Conservation (phyloP, 371 early-diverging fungal species). For the Entomophthora muscae region DNA sequence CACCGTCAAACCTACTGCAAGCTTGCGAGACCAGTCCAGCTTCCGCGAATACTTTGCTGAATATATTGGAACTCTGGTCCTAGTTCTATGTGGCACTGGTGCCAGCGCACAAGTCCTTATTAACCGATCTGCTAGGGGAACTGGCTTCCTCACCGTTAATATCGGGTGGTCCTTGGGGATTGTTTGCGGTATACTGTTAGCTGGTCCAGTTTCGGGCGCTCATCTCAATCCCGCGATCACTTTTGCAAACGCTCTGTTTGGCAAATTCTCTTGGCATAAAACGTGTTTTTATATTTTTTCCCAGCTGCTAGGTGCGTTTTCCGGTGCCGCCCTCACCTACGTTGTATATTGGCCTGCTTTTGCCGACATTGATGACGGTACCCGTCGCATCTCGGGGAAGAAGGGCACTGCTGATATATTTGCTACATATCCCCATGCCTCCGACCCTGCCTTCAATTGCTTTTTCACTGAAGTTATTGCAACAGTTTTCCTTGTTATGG, state of each 20-base stretch:
- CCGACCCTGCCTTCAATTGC: slow-evolving; percentile 33
- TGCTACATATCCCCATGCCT: slow-evolving; percentile 36
- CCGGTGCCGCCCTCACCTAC: slow-evolving; percentile 42
- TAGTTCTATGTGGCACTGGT: slow-evolving; percentile 47
- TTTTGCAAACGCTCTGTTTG: slow-evolving; percentile 41
- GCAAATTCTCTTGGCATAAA: slow-evolving; percentile 41
- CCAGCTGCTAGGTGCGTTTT: slow-evolving; percentile 47
- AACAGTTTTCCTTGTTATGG: slow-evolving; percentile 46
- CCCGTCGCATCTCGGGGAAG: slow-evolving; percentile 17
- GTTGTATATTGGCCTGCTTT: slow-evolving; percentile 22
- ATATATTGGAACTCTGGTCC: slow-evolving; percentile 57
- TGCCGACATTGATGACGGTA: slow-evolving; percentile 41
- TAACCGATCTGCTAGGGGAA: slow-evolving; percentile 2
- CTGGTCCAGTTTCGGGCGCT: slow-evolving; percentile 60
- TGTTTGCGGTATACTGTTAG: slow-evolving; percentile 36
- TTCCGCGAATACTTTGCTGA: slow-evolving; percentile 52
- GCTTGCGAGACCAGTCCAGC: too few relatives aligned
- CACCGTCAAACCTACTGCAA: too few relatives aligned
- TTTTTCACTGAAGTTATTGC: slow-evolving; percentile 54
- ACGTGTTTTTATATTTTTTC: slow-evolving; percentile 33
- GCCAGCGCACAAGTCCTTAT: slow-evolving; percentile 31
- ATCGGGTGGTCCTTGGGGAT: slow-evolving; percentile 39
- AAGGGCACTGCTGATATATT: slow-evolving; percentile 50
- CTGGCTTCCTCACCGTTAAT: slow-evolving; percentile 21
- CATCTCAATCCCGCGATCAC: slow-evolving; percentile 72